Conservation (phyloP, 2,329 filamentous ascomycete genomes). For the Helicocarpus griseus region DNA sequence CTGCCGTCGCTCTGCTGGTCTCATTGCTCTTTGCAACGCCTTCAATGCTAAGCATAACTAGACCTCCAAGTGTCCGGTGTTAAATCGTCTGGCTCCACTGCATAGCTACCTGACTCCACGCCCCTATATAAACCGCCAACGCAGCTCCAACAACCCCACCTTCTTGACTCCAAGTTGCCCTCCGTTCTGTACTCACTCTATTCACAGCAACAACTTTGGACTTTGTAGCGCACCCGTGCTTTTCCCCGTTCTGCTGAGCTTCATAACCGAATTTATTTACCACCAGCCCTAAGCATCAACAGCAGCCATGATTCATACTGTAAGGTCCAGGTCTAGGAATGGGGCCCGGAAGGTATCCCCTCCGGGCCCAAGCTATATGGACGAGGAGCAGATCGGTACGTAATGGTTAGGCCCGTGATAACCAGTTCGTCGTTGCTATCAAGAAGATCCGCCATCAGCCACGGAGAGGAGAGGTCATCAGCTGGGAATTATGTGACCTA, state of each 20-base stretch:
- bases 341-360: slow-evolving; percentile 37
- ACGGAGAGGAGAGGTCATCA: not conserved
- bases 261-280: too few relatives aligned
- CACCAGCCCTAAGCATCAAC: not conserved
- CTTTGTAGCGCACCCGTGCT: too few relatives aligned
- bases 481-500: not conserved
- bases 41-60: not conserved
- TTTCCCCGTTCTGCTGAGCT: too few relatives aligned
- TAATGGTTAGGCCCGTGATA: slow-evolving; percentile 3
- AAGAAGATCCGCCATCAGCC: too few relatives aligned
- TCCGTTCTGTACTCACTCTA: not conserved
- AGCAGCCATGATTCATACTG: slow-evolving; percentile 29
- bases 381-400: slow-evolving; percentile 38
- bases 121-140: not conserved
- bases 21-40: not conserved
- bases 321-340: slow-evolving; percentile 25
- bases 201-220: not conserved
- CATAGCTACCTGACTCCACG: too few relatives aligned
- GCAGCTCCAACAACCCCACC: not conserved
- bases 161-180: not conserved
- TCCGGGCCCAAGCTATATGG: slow-evolving; percentile 38
- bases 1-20: too few relatives aligned
- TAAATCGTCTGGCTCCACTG: not conserved
- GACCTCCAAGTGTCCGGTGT: not conserved
- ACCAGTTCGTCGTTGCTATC: not conserved